Percentiles rank a stretch among this genome's conserved stretches.
These are phyloP conservation scores for Tetrapisispora phaffii DNA, from an alignment of 805 yeast species.

Conservation along the genomic window DNA sequence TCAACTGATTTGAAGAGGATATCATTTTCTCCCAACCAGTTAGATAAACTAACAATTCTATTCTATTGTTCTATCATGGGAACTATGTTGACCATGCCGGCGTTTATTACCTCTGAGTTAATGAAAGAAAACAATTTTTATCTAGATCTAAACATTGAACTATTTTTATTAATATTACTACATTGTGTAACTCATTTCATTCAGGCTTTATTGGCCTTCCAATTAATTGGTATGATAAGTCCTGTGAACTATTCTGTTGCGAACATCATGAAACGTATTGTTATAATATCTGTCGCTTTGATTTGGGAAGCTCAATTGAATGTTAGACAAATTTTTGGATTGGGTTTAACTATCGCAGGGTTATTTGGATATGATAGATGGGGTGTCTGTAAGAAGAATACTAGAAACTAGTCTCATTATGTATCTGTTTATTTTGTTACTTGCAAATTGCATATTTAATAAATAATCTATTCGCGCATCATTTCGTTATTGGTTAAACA, in stretches of 20 bases:
- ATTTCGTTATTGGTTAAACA: background rate
- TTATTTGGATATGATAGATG: conserved; percentile 65
- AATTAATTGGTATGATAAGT: conserved; percentile 58
- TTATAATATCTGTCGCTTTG: conserved; percentile 57
- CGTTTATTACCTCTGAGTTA: conserved; percentile 51
- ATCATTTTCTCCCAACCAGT: conserved; percentile 26
- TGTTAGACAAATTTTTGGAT: conserved; percentile 40
- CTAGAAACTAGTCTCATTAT: background rate
- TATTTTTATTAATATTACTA: conserved; percentile 36
- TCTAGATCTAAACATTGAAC: conserved; percentile 20
- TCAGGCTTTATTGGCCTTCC: conserved; percentile 69
- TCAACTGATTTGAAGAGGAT: conserved; percentile 17
- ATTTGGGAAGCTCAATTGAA: conserved; percentile 47
- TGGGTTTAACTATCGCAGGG: conserved; percentile 48
- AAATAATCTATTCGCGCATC: background rate
- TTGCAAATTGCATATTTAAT: background rate
- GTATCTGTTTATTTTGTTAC: background rate
- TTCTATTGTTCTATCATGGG: conserved; percentile 67
- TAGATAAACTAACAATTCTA: conserved; percentile 63
- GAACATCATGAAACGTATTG: conserved; percentile 63
- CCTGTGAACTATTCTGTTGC: conserved; percentile 76
- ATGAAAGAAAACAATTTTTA: conserved; percentile 19
- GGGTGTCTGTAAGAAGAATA: conserved; percentile 32
- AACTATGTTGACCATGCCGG: conserved; percentile 53
- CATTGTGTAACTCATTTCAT: conserved; percentile 64